Evolutionary conservation across 257 asterid genomes (phyloP).

Genomic region (Salvia hispanica): DNA sequence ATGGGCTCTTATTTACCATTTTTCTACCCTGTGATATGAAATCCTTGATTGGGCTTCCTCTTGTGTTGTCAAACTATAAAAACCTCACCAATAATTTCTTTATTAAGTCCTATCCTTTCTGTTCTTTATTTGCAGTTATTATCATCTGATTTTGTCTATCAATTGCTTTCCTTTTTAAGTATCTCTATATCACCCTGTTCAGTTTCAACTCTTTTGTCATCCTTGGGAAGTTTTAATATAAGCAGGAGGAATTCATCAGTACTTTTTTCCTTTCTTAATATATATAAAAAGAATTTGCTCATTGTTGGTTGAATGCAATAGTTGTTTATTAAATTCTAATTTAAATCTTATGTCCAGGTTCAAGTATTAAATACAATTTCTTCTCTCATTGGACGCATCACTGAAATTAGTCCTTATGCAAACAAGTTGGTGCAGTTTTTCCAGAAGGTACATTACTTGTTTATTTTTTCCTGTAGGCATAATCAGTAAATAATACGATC

Average conservation of each 20-base stretch:
- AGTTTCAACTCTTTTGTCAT: slow-evolving; percentile 23
- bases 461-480: slow-evolving; percentile 19
- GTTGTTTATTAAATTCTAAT: slow-evolving; percentile 21
- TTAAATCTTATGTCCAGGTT: slow-evolving; percentile 61
- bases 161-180: slow-evolving; percentile 14
- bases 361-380: slow-evolving; percentile 89
- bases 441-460: slow-evolving; percentile 61
- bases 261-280: neutral
- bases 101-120: neutral
- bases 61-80: slow-evolving; percentile 18
- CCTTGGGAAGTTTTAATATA: no score
- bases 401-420: slow-evolving; percentile 76
- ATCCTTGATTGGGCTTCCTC: slow-evolving; percentile 18
- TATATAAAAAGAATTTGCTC: neutral
- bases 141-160: slow-evolving; percentile 1
- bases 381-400: slow-evolving; percentile 70
- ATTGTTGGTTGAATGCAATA: slow-evolving; percentile 10
- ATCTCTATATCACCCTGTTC: slow-evolving; percentile 4
- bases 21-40: slow-evolving; percentile 6
- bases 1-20: slow-evolving; percentile 12
- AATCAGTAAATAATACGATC: neutral
- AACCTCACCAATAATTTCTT: neutral
- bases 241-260: no score
- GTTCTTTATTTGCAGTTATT: neutral
- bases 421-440: slow-evolving; percentile 82